These are phyloP conservation scores for Barnettozyma hawaiiensis DNA, from an alignment of 1,139 yeast species.

Conservation along the genomic window DNA sequence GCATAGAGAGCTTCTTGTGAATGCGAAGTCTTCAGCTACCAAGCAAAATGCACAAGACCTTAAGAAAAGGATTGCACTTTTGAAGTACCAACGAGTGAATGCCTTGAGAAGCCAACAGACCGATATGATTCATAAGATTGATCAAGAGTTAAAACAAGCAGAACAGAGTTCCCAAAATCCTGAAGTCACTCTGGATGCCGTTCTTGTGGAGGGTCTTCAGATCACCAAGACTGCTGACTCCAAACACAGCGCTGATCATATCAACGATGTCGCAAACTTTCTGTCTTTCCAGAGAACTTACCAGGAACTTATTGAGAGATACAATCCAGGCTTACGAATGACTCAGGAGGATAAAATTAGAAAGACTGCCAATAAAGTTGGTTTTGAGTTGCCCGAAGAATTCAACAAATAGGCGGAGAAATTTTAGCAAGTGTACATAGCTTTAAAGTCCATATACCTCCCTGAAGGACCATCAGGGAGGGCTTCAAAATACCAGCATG, in stretches of 20 bases:
- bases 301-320: conserved; percentile 73
- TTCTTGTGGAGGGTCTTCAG: conserved; percentile 14
- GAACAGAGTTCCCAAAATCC: conserved; percentile 26
- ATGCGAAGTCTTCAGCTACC: conserved; percentile 39
- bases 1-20: conserved; percentile 40
- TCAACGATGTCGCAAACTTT: conserved; percentile 40
- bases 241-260: conserved; percentile 22
- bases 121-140: conserved; percentile 28
- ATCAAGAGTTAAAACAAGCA: conserved; percentile 30
- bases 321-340: conserved; percentile 79
- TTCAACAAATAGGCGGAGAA: conserved; percentile 6
- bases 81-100: conserved; percentile 52
- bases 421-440: too few species aligned
- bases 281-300: conserved; percentile 71
- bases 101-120: conserved; percentile 27
- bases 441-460: background rate
- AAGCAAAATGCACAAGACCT: conserved; percentile 41
- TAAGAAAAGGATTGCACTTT: conserved; percentile 46
- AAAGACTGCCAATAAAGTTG: conserved; percentile 81
- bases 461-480: too few species aligned
- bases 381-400: conserved; percentile 52
- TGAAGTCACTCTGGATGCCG: conserved; percentile 16
- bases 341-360: conserved; percentile 72
- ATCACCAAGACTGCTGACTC: conserved; percentile 11
- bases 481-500: background rate